Percentiles rank a stretch among this genome's conserved stretches.
Conservation (phyloP, 1,139 yeast species). For the Kodamaea sp. region DNA sequence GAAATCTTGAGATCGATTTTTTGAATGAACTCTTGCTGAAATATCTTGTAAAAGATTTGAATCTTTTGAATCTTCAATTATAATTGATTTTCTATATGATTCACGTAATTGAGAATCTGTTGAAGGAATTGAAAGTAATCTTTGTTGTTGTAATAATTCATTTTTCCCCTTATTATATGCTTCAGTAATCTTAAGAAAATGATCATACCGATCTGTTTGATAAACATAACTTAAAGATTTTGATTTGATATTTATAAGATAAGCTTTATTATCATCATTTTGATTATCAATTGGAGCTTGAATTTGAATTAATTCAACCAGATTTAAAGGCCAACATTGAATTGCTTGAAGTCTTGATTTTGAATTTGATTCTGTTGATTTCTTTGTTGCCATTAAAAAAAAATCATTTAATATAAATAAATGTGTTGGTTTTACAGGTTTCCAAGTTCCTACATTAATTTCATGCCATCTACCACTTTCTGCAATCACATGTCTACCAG, state of each 20-base stretch:
- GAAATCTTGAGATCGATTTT: slow-evolving; percentile 51
- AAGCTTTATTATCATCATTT: slow-evolving; percentile 20
- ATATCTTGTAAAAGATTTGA: slow-evolving; percentile 47
- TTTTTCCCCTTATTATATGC: slow-evolving; percentile 64
- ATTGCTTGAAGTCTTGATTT: slow-evolving; percentile 56
- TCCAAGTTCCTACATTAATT: slow-evolving; percentile 82
- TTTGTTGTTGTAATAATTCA: slow-evolving; percentile 49
- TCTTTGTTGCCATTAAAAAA: slow-evolving; percentile 67
- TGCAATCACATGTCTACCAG: slow-evolving; percentile 78
- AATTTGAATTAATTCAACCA: slow-evolving; percentile 50
- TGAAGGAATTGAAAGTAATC: slow-evolving; percentile 28
- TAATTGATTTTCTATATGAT: slow-evolving; percentile 38
- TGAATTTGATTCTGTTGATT: slow-evolving; percentile 17
- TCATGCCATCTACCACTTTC: slow-evolving; percentile 89
- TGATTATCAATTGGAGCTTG: slow-evolving; percentile 19
- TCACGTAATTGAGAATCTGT: slow-evolving; percentile 19
- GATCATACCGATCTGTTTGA: slow-evolving; percentile 61
- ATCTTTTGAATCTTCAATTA: slow-evolving; percentile 25
- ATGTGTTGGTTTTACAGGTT: slow-evolving; percentile 73
- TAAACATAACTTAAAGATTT: slow-evolving; percentile 54
- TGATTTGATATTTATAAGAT: slow-evolving; percentile 46
- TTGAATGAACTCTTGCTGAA: slow-evolving; percentile 52
- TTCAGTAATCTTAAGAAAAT: slow-evolving; percentile 53
- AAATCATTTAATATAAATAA: slow-evolving; percentile 76
- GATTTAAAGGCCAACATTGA: slow-evolving; percentile 75